Conservation (phyloP, 164 flowering plant genomes). For the Euptelea pleiosperma region DNA sequence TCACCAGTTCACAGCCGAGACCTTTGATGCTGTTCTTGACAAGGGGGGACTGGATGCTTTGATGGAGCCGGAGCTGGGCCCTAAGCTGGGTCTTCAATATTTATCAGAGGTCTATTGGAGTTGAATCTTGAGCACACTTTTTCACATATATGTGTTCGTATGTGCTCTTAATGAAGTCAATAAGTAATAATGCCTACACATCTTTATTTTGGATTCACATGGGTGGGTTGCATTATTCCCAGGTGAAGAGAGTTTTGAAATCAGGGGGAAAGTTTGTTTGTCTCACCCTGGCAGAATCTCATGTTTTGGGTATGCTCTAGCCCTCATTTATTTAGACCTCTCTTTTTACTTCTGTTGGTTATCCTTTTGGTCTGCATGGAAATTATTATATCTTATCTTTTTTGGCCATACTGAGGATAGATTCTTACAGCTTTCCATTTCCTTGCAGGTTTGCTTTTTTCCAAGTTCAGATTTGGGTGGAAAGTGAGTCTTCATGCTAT, state of each 20-base stretch:
- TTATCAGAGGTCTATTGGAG: slow-evolving; percentile 69
- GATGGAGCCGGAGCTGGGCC: slow-evolving; percentile 91
- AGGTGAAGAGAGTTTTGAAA: slow-evolving; percentile 83
- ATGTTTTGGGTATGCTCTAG: slow-evolving; percentile 69
- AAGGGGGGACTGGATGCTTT: slow-evolving; percentile 98
- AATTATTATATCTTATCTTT: background rate
- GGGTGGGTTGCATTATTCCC: slow-evolving; percentile 14
- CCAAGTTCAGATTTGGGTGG: slow-evolving; percentile 88
- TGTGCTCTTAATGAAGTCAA: background rate
- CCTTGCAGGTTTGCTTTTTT: slow-evolving; percentile 67
- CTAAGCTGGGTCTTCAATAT: slow-evolving; percentile 68
- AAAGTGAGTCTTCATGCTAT: slow-evolving; percentile 53
- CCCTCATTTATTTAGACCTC: background rate
- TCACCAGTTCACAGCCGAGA: slow-evolving; percentile 55
- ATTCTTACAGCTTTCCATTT: slow-evolving; percentile 1
- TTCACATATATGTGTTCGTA: slow-evolving; percentile 7
- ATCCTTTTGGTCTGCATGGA: background rate
- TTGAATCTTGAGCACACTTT: slow-evolving; percentile 19
- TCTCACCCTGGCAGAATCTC: slow-evolving; percentile 88
- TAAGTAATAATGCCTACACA: background rate
- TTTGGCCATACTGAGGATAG: background rate
- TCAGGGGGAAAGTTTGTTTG: slow-evolving; percentile 68
- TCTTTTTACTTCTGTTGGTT: background rate
- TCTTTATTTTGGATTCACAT: slow-evolving; percentile 11
- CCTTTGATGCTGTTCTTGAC: slow-evolving; percentile 76